phyloP scores from a whole-genome alignment of 208 protist species.

The Novymonas esmeraldas region DNA sequence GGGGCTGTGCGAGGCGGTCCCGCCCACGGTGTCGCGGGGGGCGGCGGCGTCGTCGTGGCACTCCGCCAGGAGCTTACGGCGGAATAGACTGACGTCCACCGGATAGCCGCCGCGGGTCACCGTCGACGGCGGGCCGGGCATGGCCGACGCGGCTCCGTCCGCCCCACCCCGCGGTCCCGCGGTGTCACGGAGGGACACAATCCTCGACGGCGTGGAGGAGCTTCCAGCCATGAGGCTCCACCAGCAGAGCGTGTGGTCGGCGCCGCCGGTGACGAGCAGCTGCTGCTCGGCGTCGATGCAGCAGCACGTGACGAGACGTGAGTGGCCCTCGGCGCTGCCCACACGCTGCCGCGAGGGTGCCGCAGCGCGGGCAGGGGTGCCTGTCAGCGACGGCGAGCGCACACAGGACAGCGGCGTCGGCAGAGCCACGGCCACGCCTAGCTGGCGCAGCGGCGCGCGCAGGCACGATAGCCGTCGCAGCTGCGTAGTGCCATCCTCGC shows the following conservation, averaged over 20 bases:
- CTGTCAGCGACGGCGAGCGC: background rate
- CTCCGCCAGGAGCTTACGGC: conserved; percentile 13
- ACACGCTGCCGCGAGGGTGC: background rate
- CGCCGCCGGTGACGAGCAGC: conserved; percentile 72
- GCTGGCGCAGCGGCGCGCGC: conserved; percentile 56
- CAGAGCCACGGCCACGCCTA: conserved; percentile 35
- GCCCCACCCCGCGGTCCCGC: background rate
- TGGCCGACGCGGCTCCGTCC: background rate
- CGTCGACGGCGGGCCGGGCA: background rate
- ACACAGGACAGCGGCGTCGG: conserved; percentile 13
- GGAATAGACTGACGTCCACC: conserved; percentile 77
- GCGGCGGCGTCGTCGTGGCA: background rate
- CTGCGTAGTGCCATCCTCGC: conserved; percentile 72
- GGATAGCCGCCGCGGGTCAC: conserved; percentile 61
- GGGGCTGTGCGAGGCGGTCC: background rate
- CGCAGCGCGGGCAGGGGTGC: background rate
- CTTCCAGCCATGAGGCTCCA: conserved; percentile 49
- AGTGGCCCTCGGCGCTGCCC: conserved; percentile 42
- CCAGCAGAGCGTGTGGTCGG: conserved; percentile 74
- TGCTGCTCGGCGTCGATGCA: conserved; percentile 45
- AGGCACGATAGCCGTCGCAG: conserved; percentile 65
- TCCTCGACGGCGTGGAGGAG: conserved; percentile 32
- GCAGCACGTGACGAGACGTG: conserved; percentile 68
- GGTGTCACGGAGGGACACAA: conserved; percentile 57
- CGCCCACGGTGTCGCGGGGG: background rate